Conservation (phyloP, 176 grass and related monocot genomes). For the Oryza australiensis region DNA sequence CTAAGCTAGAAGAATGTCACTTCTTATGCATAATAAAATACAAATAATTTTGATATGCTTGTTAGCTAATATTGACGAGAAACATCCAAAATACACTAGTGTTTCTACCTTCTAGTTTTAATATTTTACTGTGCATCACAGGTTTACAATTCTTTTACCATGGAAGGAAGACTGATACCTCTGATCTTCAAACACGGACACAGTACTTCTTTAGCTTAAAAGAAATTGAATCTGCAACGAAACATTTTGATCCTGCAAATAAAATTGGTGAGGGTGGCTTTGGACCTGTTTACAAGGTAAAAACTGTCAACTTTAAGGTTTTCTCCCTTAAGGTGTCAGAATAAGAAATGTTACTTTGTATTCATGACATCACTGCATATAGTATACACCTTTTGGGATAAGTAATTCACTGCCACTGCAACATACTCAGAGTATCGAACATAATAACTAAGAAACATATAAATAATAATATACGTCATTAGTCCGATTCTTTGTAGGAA, state of each 20-base stretch:
- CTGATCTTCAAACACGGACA: slow-evolving; percentile 53
- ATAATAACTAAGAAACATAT: slow-evolving; percentile 6
- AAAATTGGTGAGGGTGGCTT: slow-evolving; percentile 86
- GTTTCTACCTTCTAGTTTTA: slow-evolving; percentile 7
- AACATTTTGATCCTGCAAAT: slow-evolving; percentile 67
- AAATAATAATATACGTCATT: slow-evolving; percentile 5
- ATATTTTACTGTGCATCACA: slow-evolving; percentile 36
- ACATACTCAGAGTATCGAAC: background rate
- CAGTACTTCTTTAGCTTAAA: slow-evolving; percentile 77
- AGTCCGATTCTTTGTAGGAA: no score
- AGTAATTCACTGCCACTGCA: background rate
- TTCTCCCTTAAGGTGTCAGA: slow-evolving; percentile 1
- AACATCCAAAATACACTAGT: slow-evolving; percentile 2
- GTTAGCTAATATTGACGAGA: background rate
- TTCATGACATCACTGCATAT: background rate
- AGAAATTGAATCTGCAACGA: slow-evolving; percentile 74
- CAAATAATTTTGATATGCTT: background rate
- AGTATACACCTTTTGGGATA: background rate
- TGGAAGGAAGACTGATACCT: slow-evolving; percentile 44
- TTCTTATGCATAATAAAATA: background rate
- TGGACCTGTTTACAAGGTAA: slow-evolving; percentile 88
- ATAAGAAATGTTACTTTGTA: background rate
- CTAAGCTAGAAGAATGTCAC: background rate
- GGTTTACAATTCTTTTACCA: slow-evolving; percentile 23
- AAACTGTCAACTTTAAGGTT: slow-evolving; percentile 10